Conservation (phyloP, 2,329 filamentous ascomycete species). For the Talaromyces amestolkiae region DNA sequence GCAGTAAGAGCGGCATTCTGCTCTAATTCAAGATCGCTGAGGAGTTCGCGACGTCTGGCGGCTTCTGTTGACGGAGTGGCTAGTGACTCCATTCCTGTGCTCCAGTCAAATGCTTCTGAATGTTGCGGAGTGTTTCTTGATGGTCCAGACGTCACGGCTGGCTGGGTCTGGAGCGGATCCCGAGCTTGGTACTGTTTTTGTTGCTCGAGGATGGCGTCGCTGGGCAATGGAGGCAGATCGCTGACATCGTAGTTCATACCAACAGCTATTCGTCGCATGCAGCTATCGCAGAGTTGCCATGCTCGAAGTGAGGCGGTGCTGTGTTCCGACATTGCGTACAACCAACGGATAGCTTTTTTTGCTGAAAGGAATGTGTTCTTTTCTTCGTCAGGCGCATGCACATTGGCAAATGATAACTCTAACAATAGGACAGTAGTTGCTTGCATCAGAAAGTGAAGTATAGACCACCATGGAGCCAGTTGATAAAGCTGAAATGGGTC, state of each 20-base stretch:
- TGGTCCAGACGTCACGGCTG: not conserved
- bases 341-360: conserved; percentile 46
- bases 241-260: conserved; percentile 38
- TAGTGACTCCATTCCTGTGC: conserved; percentile 17
- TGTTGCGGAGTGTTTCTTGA: not conserved
- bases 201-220: conserved; percentile 19
- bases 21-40: conserved; percentile 1
- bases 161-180: not conserved
- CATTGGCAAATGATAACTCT: conserved; percentile 45
- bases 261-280: conserved; percentile 33
- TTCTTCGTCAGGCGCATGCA: conserved; percentile 45
- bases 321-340: conserved; percentile 41
- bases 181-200: not conserved
- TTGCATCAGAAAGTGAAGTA: conserved; percentile 48
- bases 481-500: conserved; percentile 41
- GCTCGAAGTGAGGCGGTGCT: conserved; percentile 41
- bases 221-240: conserved; percentile 32
- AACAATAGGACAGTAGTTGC: conserved; percentile 45
- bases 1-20: not conserved
- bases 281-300: conserved; percentile 42
- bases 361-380: conserved; percentile 33
- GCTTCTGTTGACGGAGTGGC: not conserved
- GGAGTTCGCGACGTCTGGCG: not conserved
- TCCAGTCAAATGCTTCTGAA: conserved; percentile 10
- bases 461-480: conserved; percentile 46